These are phyloP conservation scores for Penicillium capsulatum DNA, from an alignment of 2,329 filamentous ascomycete species.

Conservation along the genomic window DNA sequence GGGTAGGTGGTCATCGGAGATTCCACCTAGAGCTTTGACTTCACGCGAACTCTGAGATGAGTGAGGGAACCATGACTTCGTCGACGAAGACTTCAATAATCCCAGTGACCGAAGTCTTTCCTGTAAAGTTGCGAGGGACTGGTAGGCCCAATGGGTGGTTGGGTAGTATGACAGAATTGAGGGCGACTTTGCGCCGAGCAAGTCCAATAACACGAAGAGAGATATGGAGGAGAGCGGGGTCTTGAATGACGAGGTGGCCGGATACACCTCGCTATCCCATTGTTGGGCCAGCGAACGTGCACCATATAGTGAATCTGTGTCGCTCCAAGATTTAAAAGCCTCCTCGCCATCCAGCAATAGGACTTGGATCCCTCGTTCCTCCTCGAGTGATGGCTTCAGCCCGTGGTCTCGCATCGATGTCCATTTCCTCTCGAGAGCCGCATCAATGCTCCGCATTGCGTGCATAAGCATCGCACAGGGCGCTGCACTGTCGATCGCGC, in stretches of 20 bases:
- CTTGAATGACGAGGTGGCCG: slow-evolving; percentile 68
- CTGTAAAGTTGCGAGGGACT: slow-evolving; percentile 69
- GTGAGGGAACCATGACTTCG: slow-evolving; percentile 61
- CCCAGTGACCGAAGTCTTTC: slow-evolving; percentile 63
- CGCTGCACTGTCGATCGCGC: slow-evolving; percentile 87
- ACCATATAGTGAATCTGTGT: slow-evolving; percentile 81
- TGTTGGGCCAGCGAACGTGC: slow-evolving; percentile 73
- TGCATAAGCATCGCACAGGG: slow-evolving; percentile 91
- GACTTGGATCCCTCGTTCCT: slow-evolving; percentile 80
- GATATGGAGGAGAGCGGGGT: slow-evolving; percentile 74
- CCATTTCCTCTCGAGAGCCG: slow-evolving; percentile 78
- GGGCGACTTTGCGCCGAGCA: slow-evolving; percentile 69
- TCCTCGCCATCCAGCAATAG: slow-evolving; percentile 91
- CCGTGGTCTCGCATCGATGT: slow-evolving; percentile 62
- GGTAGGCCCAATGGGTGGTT: slow-evolving; percentile 91
- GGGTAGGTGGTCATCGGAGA: slow-evolving; percentile 86
- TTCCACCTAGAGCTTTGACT: slow-evolving; percentile 48
- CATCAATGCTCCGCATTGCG: slow-evolving; percentile 73
- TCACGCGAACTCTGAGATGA: slow-evolving; percentile 50
- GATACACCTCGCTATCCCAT: slow-evolving; percentile 70
- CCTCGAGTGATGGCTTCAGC: slow-evolving; percentile 55
- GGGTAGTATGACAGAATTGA: slow-evolving; percentile 79
- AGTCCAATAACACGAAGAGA: slow-evolving; percentile 85
- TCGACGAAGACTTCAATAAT: slow-evolving; percentile 59
- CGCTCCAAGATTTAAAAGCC: slow-evolving; percentile 77